phyloP scores from a whole-genome alignment of 1,284 basidiomycete genomes.

The Ceratobasidium sp. region DNA sequence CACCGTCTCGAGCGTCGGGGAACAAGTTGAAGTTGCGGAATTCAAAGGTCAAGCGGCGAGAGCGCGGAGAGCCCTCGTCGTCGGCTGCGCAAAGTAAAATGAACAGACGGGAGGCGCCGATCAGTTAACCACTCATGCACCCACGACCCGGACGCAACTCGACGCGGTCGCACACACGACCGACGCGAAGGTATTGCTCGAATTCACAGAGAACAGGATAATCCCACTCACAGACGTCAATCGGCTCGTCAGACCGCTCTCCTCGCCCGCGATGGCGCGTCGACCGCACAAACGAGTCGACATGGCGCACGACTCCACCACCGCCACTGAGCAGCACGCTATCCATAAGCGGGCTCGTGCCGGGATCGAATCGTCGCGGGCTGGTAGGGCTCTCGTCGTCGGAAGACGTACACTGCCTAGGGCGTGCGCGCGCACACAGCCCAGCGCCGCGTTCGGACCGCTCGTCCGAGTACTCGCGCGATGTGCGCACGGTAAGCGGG shows the following conservation, averaged over 20 bases:
- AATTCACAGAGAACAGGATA: background rate
- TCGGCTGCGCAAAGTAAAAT: constrained; percentile 29
- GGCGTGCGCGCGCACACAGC: background rate
- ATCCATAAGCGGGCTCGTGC: constrained; percentile 1
- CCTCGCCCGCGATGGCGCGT: constrained; percentile 26
- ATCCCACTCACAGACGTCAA: constrained; percentile 17
- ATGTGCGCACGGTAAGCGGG: constrained; percentile 17
- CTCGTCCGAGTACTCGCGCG: constrained; percentile 13
- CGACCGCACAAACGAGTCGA: constrained; percentile 41
- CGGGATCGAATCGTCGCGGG: constrained; percentile 1
- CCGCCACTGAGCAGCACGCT: constrained; percentile 12
- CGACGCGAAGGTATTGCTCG: background rate
- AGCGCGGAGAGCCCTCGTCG: constrained; percentile 41
- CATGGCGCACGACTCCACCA: constrained; percentile 31
- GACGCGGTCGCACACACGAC: background rate
- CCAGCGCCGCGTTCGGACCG: background rate
- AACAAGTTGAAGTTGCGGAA: constrained; percentile 42
- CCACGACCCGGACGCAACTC: background rate
- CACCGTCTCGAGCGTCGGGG: constrained; percentile 32
- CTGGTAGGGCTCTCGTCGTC: constrained; percentile 31
- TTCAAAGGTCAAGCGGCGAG: constrained; percentile 39
- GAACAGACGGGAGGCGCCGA: constrained; percentile 12
- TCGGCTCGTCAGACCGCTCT: constrained; percentile 25
- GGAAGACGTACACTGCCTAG: constrained; percentile 9
- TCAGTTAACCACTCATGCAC: constrained; percentile 27